Conservation (phyloP, 495 filamentous ascomycete species). For the Aspergillus taichungensis region DNA sequence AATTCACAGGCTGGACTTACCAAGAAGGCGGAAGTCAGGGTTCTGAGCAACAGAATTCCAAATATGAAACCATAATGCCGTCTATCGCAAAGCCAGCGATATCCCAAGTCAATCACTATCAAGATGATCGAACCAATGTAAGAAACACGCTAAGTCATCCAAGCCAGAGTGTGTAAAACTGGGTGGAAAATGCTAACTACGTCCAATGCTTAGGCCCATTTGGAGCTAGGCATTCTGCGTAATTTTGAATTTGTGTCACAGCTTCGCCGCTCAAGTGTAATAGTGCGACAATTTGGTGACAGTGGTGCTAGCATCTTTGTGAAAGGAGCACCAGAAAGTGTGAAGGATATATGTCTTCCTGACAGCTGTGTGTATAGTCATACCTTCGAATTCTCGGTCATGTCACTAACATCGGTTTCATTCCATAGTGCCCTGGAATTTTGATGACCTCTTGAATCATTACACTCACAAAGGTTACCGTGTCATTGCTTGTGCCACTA, state of each 20-base stretch:
- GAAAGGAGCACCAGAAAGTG: slow-evolving; percentile 94
- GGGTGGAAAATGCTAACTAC: too few species aligned
- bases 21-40: slow-evolving; percentile 61
- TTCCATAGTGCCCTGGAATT: slow-evolving; percentile 67
- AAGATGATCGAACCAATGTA: slow-evolving; percentile 18
- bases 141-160: slow-evolving; percentile 1
- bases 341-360: slow-evolving; percentile 80
- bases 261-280: slow-evolving; percentile 85
- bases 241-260: slow-evolving; percentile 96
- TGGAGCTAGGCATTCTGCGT: slow-evolving; percentile 82
- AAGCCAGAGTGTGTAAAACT: too few species aligned
- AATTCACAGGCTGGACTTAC: slow-evolving; percentile 90
- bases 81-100: slow-evolving; percentile 79
- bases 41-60: slow-evolving; percentile 48
- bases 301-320: slow-evolving; percentile 77
- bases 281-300: slow-evolving; percentile 78
- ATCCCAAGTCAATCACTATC: slow-evolving; percentile 1
- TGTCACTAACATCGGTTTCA: slow-evolving; percentile 8
- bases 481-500: slow-evolving; percentile 94
- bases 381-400: background rate
- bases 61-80: slow-evolving; percentile 56
- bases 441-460: slow-evolving; percentile 74
- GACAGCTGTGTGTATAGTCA: slow-evolving; percentile 57
- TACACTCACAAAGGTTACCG: slow-evolving; percentile 95
- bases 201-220: slow-evolving; percentile 19